Percentiles rank a stretch among this genome's conserved stretches.
phyloP scores from a whole-genome alignment of 768 basidiomycete genomes.

The Calocybe indica region DNA sequence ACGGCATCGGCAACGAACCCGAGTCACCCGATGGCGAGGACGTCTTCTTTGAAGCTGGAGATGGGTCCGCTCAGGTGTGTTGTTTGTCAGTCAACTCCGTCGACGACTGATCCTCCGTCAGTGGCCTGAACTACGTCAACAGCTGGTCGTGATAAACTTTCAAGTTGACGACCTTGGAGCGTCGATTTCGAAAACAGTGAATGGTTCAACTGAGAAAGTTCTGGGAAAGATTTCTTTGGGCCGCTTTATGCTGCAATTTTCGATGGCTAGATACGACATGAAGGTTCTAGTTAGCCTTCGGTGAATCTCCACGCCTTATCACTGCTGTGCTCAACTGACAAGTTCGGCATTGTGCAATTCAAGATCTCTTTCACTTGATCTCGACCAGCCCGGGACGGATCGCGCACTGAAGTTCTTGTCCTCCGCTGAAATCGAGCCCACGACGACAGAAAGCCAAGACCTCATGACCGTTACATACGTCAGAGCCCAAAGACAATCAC shows the following conservation, averaged over 20 bases:
- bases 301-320: slow-evolving; percentile 28
- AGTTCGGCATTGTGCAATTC: slow-evolving; percentile 1
- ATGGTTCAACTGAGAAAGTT: slow-evolving; percentile 58
- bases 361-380: slow-evolving; percentile 73
- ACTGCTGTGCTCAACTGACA: background rate
- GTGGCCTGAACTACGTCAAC: slow-evolving; percentile 43
- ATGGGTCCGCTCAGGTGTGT: slow-evolving; percentile 51
- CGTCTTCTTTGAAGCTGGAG: slow-evolving; percentile 69
- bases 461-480: slow-evolving; percentile 76
- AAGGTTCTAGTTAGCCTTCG: slow-evolving; percentile 76
- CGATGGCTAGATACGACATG: slow-evolving; percentile 80
- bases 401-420: slow-evolving; percentile 58
- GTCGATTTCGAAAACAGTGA: slow-evolving; percentile 64
- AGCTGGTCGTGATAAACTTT: slow-evolving; percentile 80
- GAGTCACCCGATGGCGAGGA: slow-evolving; percentile 37
- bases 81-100: background rate
- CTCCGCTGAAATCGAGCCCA: slow-evolving; percentile 38
- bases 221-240: slow-evolving; percentile 79
- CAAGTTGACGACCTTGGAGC: slow-evolving; percentile 79
- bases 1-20: slow-evolving; percentile 22
- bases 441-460: slow-evolving; percentile 41
- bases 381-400: slow-evolving; percentile 49
- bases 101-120: slow-evolving; percentile 9
- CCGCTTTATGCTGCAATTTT: slow-evolving; percentile 70
- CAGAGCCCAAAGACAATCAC: slow-evolving; percentile 77